phyloP scores from a whole-genome alignment of 306 rosid genomes.

The Cucumis melo region DNA sequence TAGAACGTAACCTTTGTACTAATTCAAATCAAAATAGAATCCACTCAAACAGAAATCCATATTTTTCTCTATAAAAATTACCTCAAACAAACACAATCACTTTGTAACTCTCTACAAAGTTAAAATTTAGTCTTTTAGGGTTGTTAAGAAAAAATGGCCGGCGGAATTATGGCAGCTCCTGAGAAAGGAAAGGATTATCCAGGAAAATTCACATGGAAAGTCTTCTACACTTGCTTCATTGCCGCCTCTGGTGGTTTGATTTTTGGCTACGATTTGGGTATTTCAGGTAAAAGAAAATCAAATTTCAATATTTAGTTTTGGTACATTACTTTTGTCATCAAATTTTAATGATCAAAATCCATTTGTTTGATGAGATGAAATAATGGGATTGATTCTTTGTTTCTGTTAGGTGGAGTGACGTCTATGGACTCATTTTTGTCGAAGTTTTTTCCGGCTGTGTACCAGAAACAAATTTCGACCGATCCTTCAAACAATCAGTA shows the following conservation, averaged over 20 bases:
- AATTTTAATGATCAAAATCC: too few relatives aligned
- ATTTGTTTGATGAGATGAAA: too few relatives aligned
- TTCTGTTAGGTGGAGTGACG: slow-evolving; percentile 55
- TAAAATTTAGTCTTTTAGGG: not conserved
- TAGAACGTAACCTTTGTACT: too few relatives aligned
- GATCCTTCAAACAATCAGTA: slow-evolving; percentile 37
- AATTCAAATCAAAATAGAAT: too few relatives aligned
- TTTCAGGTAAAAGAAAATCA: slow-evolving; percentile 35
- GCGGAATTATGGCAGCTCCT: slow-evolving; percentile 1
- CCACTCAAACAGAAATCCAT: too few relatives aligned
- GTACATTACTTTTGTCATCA: too few relatives aligned
- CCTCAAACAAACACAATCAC: not conserved
- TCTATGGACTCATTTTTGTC: slow-evolving; percentile 57
- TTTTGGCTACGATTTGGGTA: slow-evolving; percentile 76
- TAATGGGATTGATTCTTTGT: not conserved
- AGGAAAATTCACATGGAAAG: slow-evolving; percentile 38
- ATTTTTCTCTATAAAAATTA: too few relatives aligned
- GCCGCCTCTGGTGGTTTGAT: slow-evolving; percentile 69
- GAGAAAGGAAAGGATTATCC: slow-evolving; percentile 25
- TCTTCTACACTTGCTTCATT: slow-evolving; percentile 30
- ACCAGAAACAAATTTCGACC: slow-evolving; percentile 12
- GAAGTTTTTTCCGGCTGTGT: slow-evolving; percentile 51
- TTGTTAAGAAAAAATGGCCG: slow-evolving; percentile 10
- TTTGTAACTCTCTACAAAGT: not conserved
- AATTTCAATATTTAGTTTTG: too few relatives aligned